These are phyloP conservation scores for Mortierella claussenii DNA, from an alignment of 192 early-diverging fungal genomes.

Conservation along the genomic window DNA sequence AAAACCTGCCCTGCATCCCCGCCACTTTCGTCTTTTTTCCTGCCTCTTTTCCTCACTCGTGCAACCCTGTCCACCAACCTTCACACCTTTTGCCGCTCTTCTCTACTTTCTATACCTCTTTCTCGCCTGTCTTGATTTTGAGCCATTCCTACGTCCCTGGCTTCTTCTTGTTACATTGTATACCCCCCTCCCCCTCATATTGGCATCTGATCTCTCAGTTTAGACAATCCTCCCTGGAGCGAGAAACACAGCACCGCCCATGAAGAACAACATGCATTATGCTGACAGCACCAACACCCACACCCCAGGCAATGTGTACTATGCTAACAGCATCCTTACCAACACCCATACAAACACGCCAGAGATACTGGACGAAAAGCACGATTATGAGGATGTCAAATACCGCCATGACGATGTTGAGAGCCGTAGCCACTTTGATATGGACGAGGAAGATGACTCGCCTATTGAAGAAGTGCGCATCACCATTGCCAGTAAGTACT, in stretches of 20 bases:
- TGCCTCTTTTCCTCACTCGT: no score
- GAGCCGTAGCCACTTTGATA: background rate
- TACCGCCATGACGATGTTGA: background rate
- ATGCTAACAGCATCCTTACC: background rate
- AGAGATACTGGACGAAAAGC: background rate
- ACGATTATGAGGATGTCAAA: background rate
- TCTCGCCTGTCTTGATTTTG: no score
- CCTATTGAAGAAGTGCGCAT: slow-evolving; percentile 55
- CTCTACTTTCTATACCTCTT: no score
- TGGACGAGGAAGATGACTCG: slow-evolving; percentile 45
- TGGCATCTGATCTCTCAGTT: no score
- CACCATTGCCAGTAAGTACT: slow-evolving; percentile 41
- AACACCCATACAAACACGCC: background rate
- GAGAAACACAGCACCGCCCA: background rate
- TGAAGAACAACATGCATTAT: background rate
- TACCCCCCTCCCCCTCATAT: no score
- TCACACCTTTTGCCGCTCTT: no score
- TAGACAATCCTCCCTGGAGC: background rate
- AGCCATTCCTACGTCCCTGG: no score
- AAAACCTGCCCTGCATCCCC: no score
- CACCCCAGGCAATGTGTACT: background rate
- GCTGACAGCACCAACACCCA: background rate
- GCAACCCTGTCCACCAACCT: no score
- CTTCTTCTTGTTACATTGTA: no score
- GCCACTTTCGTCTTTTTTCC: no score